Percentiles rank a stretch among this genome's conserved stretches.
These are phyloP conservation scores for Eleusine coracana DNA, from an alignment of 176 grass and related monocot genomes.

Conservation along the genomic window DNA sequence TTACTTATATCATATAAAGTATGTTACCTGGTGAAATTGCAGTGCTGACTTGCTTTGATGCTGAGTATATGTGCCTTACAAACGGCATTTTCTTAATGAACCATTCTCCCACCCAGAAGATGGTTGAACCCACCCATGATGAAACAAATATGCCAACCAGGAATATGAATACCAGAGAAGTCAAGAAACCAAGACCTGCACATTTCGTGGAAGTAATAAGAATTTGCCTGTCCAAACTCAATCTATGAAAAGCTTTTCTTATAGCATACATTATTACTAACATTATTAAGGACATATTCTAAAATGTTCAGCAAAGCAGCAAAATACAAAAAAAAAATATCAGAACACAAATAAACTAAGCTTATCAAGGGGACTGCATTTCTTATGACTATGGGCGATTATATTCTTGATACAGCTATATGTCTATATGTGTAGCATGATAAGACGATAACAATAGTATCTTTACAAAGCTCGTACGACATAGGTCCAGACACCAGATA, in stretches of 20 bases:
- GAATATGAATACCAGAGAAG: conserved; percentile 96
- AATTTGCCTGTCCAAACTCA: background rate
- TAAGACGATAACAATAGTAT: background rate
- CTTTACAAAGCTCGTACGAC: background rate
- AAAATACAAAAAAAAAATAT: background rate
- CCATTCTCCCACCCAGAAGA: conserved; percentile 98
- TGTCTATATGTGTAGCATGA: background rate
- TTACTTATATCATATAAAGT: conserved; percentile 10
- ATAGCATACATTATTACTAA: background rate
- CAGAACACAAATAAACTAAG: conserved; percentile 17
- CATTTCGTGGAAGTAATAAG: conserved; percentile 29
- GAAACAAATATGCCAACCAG: conserved; percentile 99
- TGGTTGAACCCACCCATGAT: conserved; percentile 89
- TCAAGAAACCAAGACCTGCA: conserved; percentile 98
- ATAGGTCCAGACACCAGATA: background rate
- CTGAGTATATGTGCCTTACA: conserved; percentile 92
- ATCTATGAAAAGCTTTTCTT: background rate
- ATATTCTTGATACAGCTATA: background rate
- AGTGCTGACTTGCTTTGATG: conserved; percentile 99
- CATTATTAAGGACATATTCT: background rate
- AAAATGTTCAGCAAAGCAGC: background rate
- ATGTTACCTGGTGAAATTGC: conserved; percentile 94
- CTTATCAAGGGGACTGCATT: background rate
- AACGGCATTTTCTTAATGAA: conserved; percentile 97
- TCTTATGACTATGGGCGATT: background rate